Evolutionary conservation across 2,329 filamentous ascomycete species (phyloP).

Genomic region (Botrytis fabae): DNA sequence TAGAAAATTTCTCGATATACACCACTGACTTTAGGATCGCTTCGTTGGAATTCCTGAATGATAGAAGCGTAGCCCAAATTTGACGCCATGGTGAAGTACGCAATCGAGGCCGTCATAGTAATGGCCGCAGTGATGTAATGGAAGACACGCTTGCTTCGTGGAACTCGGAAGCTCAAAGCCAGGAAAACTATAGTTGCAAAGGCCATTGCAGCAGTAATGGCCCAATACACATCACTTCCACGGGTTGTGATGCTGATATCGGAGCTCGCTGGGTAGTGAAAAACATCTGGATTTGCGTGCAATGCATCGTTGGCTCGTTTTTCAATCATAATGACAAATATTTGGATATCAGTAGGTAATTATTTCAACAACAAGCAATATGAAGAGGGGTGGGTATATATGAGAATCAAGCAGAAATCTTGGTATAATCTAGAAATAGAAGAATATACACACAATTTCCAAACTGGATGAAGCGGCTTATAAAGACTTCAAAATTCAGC

Average conservation of each 20-base stretch:
- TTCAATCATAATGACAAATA: not conserved
- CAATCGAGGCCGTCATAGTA: constrained; percentile 58
- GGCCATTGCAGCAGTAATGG: constrained; percentile 61
- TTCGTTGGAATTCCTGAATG: constrained; percentile 56
- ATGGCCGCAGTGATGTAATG: constrained; percentile 63
- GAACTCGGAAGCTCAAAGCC: constrained; percentile 53
- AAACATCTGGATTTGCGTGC: constrained; percentile 31
- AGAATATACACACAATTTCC: not conserved
- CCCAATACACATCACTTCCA: constrained; percentile 64
- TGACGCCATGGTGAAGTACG: constrained; percentile 68
- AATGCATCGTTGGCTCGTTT: constrained; percentile 31
- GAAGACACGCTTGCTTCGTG: constrained; percentile 58
- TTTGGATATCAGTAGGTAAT: not conserved
- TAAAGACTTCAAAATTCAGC: not conserved
- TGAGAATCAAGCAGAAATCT: not conserved
- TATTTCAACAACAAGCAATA: not conserved
- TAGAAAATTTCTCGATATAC: constrained; percentile 64
- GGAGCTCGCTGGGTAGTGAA: constrained; percentile 40
- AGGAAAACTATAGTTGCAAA: constrained; percentile 54
- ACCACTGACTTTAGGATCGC: constrained; percentile 48
- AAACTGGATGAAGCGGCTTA: not conserved
- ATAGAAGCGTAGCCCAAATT: constrained; percentile 65
- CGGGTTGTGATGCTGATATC: constrained; percentile 59
- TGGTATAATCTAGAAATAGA: rapidly evolving
- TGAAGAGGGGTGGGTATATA: not conserved